Evolutionary conservation across 805 yeast genomes (phyloP).

Genomic region (Metschnikowia orientalis): DNA sequence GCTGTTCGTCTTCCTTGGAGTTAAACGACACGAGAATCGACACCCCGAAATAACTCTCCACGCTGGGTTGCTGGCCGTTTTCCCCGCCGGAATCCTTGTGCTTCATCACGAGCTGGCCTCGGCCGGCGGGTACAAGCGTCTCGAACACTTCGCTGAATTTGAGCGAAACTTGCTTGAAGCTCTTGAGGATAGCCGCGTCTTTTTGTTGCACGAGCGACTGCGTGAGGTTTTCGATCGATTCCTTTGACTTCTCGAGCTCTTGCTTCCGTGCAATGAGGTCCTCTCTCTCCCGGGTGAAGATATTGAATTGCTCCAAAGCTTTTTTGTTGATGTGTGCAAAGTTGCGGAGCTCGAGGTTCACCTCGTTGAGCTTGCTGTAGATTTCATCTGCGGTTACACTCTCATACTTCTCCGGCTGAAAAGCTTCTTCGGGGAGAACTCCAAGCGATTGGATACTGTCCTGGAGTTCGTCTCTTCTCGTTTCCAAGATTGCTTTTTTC

Average conservation of each 20-base stretch:
- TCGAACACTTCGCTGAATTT: slow-evolving; percentile 75
- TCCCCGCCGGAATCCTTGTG: slow-evolving; percentile 25
- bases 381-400: slow-evolving; percentile 48
- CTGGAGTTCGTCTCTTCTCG: slow-evolving; percentile 67
- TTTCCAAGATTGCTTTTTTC: slow-evolving; percentile 53
- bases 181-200: slow-evolving; percentile 72
- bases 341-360: slow-evolving; percentile 54
- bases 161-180: slow-evolving; percentile 71
- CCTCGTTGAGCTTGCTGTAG: slow-evolving; percentile 47
- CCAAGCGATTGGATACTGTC: slow-evolving; percentile 78
- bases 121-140: slow-evolving; percentile 77
- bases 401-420: slow-evolving; percentile 40
- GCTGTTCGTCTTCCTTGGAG: slow-evolving; percentile 79
- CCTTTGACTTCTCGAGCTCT: slow-evolving; percentile 67
- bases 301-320: slow-evolving; percentile 78
- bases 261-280: slow-evolving; percentile 59
- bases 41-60: slow-evolving; percentile 72
- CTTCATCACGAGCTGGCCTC: slow-evolving; percentile 69
- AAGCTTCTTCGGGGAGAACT: slow-evolving; percentile 83
- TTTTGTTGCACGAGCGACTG: slow-evolving; percentile 69
- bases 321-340: slow-evolving; percentile 81
- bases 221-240: slow-evolving; percentile 70
- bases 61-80: slow-evolving; percentile 19
- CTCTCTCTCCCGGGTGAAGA: slow-evolving; percentile 68
- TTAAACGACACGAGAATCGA: slow-evolving; percentile 87